phyloP scores from a whole-genome alignment of 2,329 filamentous ascomycete genomes.

The Ascochyta koolunga region DNA sequence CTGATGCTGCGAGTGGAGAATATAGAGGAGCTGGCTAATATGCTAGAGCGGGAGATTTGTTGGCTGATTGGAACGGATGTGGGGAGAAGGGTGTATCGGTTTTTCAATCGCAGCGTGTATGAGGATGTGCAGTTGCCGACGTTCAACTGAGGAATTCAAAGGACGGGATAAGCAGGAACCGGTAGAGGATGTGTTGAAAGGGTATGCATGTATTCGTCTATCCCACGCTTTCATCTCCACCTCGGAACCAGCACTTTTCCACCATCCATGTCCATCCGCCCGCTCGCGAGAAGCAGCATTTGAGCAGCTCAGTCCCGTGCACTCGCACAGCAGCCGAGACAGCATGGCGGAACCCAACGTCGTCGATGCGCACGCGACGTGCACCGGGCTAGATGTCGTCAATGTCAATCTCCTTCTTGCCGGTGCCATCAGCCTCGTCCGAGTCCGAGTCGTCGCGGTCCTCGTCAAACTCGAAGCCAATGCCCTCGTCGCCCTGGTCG shows the following conservation, averaged over 20 bases:
- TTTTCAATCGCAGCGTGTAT: slow-evolving; percentile 73
- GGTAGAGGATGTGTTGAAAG: not conserved
- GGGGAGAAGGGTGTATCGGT: slow-evolving; percentile 75
- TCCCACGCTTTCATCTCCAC: not conserved
- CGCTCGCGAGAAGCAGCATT: slow-evolving; percentile 49
- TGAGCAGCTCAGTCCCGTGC: slow-evolving; percentile 40
- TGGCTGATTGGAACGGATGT: slow-evolving; percentile 78
- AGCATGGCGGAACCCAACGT: slow-evolving; percentile 45
- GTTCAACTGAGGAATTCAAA: slow-evolving; percentile 14
- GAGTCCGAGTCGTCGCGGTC: slow-evolving; percentile 68
- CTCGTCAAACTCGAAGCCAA: slow-evolving; percentile 98
- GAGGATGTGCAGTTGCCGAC: slow-evolving; percentile 37
- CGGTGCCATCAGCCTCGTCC: slow-evolving; percentile 62
- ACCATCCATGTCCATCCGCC: slow-evolving; percentile 43
- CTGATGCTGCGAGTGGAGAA: slow-evolving; percentile 76
- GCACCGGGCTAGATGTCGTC: slow-evolving; percentile 76
- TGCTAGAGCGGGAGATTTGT: slow-evolving; percentile 74
- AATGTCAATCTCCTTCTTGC: slow-evolving; percentile 85
- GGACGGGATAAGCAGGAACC: not conserved
- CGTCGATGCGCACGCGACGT: not conserved
- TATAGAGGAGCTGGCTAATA: slow-evolving; percentile 83
- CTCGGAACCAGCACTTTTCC: slow-evolving; percentile 5
- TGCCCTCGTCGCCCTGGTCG: slow-evolving; percentile 88
- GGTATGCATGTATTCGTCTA: slow-evolving; percentile 15
- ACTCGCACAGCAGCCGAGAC: slow-evolving; percentile 33